phyloP scores from a whole-genome alignment of 352 stramenopile genomes.

The Pythium sp. region DNA sequence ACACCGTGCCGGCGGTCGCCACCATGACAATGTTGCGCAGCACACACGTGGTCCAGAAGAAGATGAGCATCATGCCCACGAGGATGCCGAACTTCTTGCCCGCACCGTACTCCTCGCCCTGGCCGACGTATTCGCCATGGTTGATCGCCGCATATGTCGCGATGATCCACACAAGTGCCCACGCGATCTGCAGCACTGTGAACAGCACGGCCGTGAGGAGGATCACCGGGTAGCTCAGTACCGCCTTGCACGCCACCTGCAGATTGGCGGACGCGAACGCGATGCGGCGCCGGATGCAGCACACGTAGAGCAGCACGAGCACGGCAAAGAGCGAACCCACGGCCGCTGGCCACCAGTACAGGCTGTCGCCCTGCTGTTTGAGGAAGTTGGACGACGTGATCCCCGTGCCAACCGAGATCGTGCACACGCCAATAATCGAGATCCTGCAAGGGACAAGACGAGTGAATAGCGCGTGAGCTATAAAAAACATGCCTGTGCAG shows the following conservation, averaged over 20 bases:
- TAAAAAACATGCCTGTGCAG: no score
- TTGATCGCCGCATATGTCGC: conserved; percentile 61
- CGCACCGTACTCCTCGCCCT: conserved; percentile 27
- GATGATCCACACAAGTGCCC: conserved; percentile 73
- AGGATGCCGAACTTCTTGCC: conserved; percentile 37
- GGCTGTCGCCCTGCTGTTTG: conserved; percentile 32
- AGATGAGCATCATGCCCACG: conserved; percentile 67
- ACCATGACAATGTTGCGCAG: conserved; percentile 81
- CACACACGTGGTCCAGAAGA: conserved; percentile 79
- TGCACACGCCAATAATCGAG: conserved; percentile 37
- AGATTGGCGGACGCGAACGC: conserved; percentile 85
- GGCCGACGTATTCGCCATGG: conserved; percentile 47
- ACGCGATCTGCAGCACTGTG: conserved; percentile 69
- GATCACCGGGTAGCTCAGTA: conserved; percentile 75
- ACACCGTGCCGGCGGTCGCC: conserved; percentile 77
- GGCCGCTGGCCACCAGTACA: conserved; percentile 53
- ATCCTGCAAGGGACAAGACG: conserved; percentile 21
- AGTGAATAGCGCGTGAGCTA: no score
- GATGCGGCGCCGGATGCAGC: conserved; percentile 51
- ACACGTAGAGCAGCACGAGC: conserved; percentile 53
- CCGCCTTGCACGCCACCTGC: conserved; percentile 64
- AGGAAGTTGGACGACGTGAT: conserved; percentile 38
- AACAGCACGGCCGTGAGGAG: conserved; percentile 66
- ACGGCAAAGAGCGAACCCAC: conserved; percentile 36
- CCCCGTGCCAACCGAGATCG: conserved; percentile 37